Evolutionary conservation across 164 flowering plant species (phyloP).

Genomic region (Stephania cephalantha): DNA sequence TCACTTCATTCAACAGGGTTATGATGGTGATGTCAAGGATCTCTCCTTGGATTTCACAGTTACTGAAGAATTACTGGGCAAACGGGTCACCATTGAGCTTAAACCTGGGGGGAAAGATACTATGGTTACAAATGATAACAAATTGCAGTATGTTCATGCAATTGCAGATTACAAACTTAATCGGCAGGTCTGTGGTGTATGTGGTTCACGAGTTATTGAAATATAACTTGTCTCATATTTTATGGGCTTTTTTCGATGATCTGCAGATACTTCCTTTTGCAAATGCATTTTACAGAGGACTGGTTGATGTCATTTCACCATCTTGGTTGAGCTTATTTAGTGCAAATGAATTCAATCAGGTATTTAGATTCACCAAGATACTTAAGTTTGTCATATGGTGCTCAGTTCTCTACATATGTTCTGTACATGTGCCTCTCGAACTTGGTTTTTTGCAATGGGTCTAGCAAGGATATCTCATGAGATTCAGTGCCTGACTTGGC

Average conservation of each 20-base stretch:
- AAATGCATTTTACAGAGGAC: slow-evolving; percentile 91
- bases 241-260: slow-evolving; percentile 13
- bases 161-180: slow-evolving; percentile 97
- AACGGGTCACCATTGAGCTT: slow-evolving; percentile 64
- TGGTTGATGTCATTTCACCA: slow-evolving; percentile 82
- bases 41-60: slow-evolving; percentile 91
- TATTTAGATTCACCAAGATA: slow-evolving; percentile 16
- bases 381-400: background rate
- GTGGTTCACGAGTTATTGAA: slow-evolving; percentile 2
- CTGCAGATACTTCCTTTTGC: slow-evolving; percentile 85
- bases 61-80: slow-evolving; percentile 80
- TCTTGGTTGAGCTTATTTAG: slow-evolving; percentile 95
- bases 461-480: background rate
- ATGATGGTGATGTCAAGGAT: slow-evolving; percentile 83
- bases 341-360: slow-evolving; percentile 98
- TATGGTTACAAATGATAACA: slow-evolving; percentile 87
- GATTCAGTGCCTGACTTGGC: background rate
- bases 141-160: slow-evolving; percentile 92
- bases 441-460: background rate
- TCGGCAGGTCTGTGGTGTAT: slow-evolving; percentile 51
- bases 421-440: background rate
- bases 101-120: slow-evolving; percentile 88
- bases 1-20: slow-evolving; percentile 42
- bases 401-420: background rate
- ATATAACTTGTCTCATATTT: background rate